A percentile compares a stretch with the other conserved stretches of the same genome.
These are phyloP conservation scores for Stachybotrys elegans DNA, from an alignment of 2,329 filamentous ascomycete genomes.

Conservation along the genomic window DNA sequence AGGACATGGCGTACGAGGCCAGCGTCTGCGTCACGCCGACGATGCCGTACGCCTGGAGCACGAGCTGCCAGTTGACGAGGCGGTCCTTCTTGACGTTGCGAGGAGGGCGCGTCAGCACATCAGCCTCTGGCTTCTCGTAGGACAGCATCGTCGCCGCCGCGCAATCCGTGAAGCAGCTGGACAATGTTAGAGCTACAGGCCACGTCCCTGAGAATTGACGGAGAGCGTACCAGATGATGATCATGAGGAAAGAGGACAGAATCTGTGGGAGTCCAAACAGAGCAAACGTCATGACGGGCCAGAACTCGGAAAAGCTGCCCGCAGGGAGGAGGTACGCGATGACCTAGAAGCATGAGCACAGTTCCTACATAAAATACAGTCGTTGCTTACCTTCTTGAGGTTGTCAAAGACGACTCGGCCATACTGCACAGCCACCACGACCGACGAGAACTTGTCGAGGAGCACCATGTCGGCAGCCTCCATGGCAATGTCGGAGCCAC, in stretches of 20 bases:
- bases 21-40: constrained; percentile 60
- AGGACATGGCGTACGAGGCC: constrained; percentile 59
- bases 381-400: constrained; percentile 58
- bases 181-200: not conserved
- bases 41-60: constrained; percentile 68
- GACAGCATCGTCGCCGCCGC: constrained; percentile 67
- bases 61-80: constrained; percentile 68
- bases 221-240: constrained; percentile 49
- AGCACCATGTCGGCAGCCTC: constrained; percentile 79
- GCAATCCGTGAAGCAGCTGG: constrained; percentile 71
- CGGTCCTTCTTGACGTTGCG: constrained; percentile 64
- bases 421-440: constrained; percentile 68
- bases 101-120: constrained; percentile 65
- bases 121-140: constrained; percentile 72
- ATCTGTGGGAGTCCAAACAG: constrained; percentile 69
- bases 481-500: constrained; percentile 77
- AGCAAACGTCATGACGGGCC: constrained; percentile 71
- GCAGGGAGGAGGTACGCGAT: constrained; percentile 69
- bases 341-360: constrained; percentile 10
- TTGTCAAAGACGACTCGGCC: constrained; percentile 77
- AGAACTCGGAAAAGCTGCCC: constrained; percentile 69
- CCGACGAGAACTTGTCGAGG: constrained; percentile 66
- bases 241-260: constrained; percentile 69
- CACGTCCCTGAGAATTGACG: not conserved
- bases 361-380: constrained; percentile 14